A percentile compares a stretch with the other conserved stretches of the same genome.
Evolutionary conservation across 1,139 yeast species (phyloP).

Genomic region (Pichia sp.): DNA sequence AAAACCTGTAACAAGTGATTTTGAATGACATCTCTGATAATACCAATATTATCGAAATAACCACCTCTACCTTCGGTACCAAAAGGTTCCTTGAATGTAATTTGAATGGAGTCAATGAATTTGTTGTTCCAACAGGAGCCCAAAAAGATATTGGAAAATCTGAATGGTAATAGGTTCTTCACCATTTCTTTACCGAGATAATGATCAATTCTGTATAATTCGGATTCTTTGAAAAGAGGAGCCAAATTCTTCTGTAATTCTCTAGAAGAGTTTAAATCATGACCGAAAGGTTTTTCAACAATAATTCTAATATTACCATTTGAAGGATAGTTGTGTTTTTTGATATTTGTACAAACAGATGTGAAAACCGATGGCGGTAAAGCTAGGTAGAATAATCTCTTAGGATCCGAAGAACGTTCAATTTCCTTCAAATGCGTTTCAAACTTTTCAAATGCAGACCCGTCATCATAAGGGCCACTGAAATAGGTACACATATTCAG

Average conservation of each 20-base stretch:
- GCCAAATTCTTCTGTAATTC: conserved; percentile 68
- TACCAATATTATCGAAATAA: conserved; percentile 90
- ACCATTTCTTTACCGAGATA: conserved; percentile 98
- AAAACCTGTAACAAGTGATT: conserved; percentile 91
- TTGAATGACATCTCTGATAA: conserved; percentile 97
- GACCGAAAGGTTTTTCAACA: conserved; percentile 97
- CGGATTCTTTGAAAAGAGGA: conserved; percentile 86
- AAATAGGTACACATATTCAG: conserved; percentile 57
- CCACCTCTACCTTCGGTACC: conserved; percentile 99
- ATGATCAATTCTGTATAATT: conserved; percentile 92
- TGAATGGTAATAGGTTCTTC: conserved; percentile 76
- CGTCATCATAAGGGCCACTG: conserved; percentile 71
- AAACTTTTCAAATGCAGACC: conserved; percentile 61
- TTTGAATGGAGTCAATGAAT: conserved; percentile 71
- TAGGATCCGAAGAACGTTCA: conserved; percentile 45
- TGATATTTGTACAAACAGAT: conserved; percentile 66
- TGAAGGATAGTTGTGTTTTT: conserved; percentile 57
- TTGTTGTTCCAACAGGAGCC: conserved; percentile 82
- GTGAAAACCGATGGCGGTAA: conserved; percentile 91
- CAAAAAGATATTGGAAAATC: conserved; percentile 85
- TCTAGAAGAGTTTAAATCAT: conserved; percentile 71
- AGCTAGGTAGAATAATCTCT: conserved; percentile 84
- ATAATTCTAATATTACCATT: conserved; percentile 64
- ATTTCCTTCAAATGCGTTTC: conserved; percentile 46
- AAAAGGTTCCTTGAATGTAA: conserved; percentile 90